These are phyloP conservation scores for Rhizophagus sp. DNA, from an alignment of 192 early-diverging fungal genomes.

Conservation along the genomic window DNA sequence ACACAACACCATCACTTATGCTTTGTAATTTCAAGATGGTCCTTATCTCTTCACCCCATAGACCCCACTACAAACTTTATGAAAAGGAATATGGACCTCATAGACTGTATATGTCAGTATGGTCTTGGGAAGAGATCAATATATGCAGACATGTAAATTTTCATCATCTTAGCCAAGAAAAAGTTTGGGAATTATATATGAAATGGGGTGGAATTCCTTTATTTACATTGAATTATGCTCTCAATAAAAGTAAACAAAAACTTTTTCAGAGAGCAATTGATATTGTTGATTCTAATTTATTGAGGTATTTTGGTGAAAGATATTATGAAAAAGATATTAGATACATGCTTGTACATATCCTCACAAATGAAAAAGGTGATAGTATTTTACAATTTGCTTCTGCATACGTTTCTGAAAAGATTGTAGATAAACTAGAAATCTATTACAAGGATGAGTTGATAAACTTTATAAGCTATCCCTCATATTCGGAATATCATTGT, in stretches of 20 bases:
- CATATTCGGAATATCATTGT: background rate
- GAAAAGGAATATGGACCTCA: background rate
- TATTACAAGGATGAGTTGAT: background rate
- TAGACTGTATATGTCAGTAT: background rate
- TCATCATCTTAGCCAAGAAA: background rate
- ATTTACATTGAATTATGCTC: background rate
- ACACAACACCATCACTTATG: too few species aligned
- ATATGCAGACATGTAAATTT: background rate
- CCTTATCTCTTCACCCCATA: too few species aligned
- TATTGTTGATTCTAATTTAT: background rate
- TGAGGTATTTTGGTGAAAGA: background rate
- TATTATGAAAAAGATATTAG: background rate
- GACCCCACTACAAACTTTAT: background rate
- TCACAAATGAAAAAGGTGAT: background rate
- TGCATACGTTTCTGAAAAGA: background rate
- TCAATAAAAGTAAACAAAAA: background rate
- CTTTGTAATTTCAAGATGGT: too few species aligned
- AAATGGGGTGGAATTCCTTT: background rate
- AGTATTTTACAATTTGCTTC: too few species aligned
- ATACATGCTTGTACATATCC: background rate
- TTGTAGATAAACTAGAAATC: background rate
- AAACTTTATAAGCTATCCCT: too few species aligned
- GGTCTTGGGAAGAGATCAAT: background rate
- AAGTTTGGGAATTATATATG: background rate
- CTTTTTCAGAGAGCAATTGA: slow-evolving; percentile 6